A percentile compares a stretch with the other conserved stretches of the same genome.
phyloP scores from a whole-genome alignment of 2,329 filamentous ascomycete genomes.

The Microcyclosporella mali region DNA sequence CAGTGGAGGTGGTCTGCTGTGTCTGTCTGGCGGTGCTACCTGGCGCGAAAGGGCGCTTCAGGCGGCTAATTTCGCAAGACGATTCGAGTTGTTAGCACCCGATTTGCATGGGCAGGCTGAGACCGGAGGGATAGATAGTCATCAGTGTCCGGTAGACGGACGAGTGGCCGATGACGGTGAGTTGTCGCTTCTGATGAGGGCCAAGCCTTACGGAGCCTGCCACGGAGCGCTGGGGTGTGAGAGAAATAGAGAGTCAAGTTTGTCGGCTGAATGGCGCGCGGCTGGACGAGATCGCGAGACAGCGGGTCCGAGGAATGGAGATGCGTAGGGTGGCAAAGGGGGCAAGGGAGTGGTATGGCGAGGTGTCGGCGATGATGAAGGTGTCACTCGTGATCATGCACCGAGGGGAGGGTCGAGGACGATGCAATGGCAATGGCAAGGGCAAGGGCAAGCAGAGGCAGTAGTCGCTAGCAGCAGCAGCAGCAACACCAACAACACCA shows the following conservation, averaged over 20 bases:
- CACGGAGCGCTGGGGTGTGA: too few species aligned
- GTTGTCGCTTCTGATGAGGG: too few species aligned
- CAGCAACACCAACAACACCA: not conserved
- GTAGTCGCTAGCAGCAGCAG: not conserved
- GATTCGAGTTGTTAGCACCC: not conserved
- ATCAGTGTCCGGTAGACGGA: too few species aligned
- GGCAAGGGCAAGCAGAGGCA: not conserved
- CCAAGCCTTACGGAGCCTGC: too few species aligned
- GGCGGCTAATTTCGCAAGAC: slow-evolving; percentile 1
- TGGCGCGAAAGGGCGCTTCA: slow-evolving; percentile 3
- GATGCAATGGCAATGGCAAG: not conserved
- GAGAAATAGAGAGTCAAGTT: too few species aligned
- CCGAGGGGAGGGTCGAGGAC: not conserved
- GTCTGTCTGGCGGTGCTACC: not conserved
- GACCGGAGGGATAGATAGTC: too few species aligned
- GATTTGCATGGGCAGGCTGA: too few species aligned
- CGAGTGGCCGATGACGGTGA: too few species aligned
- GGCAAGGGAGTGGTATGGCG: not conserved
- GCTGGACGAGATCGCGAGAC: too few species aligned
- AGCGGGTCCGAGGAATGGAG: slow-evolving; percentile 8
- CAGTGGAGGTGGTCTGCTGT: too few species aligned
- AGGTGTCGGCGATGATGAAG: too few species aligned
- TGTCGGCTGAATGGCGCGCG: too few species aligned
- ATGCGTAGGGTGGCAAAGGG: not conserved
- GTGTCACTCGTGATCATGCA: not conserved